Percentiles rank a stretch among this genome's conserved stretches.
phyloP scores from a whole-genome alignment of 129 eudicot genomes.

The Calendula officinalis region DNA sequence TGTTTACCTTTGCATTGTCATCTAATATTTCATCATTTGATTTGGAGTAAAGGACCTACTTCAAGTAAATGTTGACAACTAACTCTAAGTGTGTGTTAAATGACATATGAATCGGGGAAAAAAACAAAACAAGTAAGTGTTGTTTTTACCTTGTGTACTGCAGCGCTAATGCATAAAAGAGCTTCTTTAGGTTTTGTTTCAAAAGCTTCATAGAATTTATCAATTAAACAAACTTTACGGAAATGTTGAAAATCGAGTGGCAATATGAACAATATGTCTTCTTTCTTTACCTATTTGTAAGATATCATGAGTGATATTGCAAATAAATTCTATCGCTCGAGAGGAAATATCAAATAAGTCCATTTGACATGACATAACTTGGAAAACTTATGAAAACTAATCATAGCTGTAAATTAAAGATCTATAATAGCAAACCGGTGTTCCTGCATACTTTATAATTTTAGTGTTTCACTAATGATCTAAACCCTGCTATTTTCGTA shows the following conservation, averaged over 20 bases:
- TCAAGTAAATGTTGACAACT: conserved; percentile 1
- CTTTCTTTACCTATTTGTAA: conserved; percentile 51
- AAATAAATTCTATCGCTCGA: background rate
- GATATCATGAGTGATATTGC: conserved; percentile 1
- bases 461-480: background rate
- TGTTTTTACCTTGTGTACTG: conserved; percentile 69
- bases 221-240: conserved; percentile 45
- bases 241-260: conserved; percentile 84
- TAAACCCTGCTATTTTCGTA: background rate
- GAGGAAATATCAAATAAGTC: background rate
- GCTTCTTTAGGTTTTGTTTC: conserved; percentile 87
- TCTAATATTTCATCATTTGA: conserved; percentile 34
- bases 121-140: background rate
- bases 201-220: conserved; percentile 45
- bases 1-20: conserved; percentile 53
- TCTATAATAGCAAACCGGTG: background rate
- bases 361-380: conserved; percentile 6
- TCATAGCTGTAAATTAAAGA: background rate
- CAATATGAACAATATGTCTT: conserved; percentile 42
- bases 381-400: background rate
- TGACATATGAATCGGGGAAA: background rate
- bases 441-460: no score
- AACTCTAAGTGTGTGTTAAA: background rate
- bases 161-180: conserved; percentile 77
- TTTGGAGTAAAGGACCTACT: conserved; percentile 38